phyloP scores from a whole-genome alignment of 139 green algal genomes.

The Edaphochlamys debaryana region DNA sequence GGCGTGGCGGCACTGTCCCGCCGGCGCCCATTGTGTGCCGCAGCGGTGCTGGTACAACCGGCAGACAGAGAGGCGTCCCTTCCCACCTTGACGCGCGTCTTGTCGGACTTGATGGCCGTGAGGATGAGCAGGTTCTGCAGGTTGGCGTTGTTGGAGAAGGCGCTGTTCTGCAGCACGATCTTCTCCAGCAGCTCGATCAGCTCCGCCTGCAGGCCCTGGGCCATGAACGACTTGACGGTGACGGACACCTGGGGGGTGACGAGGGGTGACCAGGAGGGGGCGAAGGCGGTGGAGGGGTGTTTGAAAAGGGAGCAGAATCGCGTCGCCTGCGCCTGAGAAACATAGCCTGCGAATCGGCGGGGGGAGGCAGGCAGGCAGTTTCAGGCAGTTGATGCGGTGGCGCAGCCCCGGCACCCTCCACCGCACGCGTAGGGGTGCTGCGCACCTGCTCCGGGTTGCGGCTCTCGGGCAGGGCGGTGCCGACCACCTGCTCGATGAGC shows the following conservation, averaged over 20 bases:
- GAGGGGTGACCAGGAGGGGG: no score
- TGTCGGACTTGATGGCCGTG: slow-evolving; percentile 97
- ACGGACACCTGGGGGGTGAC: slow-evolving; percentile 74
- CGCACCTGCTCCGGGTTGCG: slow-evolving; percentile 95
- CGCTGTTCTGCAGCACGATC: slow-evolving; percentile 98
- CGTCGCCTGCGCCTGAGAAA: no score
- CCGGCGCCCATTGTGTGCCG: no score
- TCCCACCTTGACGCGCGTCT: slow-evolving; percentile 60
- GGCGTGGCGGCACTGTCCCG: no score
- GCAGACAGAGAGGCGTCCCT: no score
- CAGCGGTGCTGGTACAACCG: no score
- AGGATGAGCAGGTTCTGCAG: slow-evolving; percentile 98
- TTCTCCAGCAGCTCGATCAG: slow-evolving; percentile 99
- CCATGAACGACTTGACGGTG: slow-evolving; percentile 99
- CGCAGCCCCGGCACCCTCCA: no score
- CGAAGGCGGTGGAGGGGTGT: no score
- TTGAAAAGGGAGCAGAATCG: no score
- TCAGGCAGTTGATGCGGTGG: no score
- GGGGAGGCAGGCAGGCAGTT: no score
- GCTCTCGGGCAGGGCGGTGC: slow-evolving; percentile 96
- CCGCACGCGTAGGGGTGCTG: neutral
- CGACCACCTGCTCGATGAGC: slow-evolving; percentile 86
- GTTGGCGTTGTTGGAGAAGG: slow-evolving; percentile 99
- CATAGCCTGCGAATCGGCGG: no score
- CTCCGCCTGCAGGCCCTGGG: slow-evolving; percentile 92